These are phyloP conservation scores for Botryotinia calthae DNA, from an alignment of 2,329 filamentous ascomycete genomes.

Conservation along the genomic window DNA sequence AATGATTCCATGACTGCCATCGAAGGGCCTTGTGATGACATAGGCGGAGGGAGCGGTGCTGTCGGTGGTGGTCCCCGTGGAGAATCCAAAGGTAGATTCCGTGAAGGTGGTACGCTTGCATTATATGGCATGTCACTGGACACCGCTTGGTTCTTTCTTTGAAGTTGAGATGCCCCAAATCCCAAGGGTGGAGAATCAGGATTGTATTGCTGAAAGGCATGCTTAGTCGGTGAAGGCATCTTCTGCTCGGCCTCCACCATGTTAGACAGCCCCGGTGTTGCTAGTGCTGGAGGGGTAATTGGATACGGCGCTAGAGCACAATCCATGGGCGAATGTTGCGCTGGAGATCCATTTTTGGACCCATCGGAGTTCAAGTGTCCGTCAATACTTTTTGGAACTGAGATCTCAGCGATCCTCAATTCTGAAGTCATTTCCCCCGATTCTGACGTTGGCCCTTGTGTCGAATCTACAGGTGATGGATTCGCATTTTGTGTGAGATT, in stretches of 20 bases:
- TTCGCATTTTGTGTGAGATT: constrained; percentile 45
- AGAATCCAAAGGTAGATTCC: constrained; percentile 49
- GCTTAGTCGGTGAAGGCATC: constrained; percentile 61
- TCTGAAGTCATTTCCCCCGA: constrained; percentile 32
- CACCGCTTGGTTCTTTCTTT: constrained; percentile 46
- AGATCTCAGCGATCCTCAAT: constrained; percentile 17
- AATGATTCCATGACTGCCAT: constrained; percentile 45
- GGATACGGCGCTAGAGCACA: constrained; percentile 61
- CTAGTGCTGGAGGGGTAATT: constrained; percentile 56
- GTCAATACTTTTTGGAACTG: constrained; percentile 25
- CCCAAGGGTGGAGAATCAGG: constrained; percentile 35
- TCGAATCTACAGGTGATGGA: constrained; percentile 37
- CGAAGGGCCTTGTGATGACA: constrained; percentile 29
- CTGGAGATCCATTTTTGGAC: constrained; percentile 34
- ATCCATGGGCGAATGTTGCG: constrained; percentile 54
- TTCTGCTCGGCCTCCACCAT: constrained; percentile 55
- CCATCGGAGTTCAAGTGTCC: constrained; percentile 34
- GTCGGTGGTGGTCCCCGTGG: constrained; percentile 36
- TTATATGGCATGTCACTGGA: constrained; percentile 49
- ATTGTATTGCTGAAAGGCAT: constrained; percentile 56
- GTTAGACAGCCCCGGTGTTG: constrained; percentile 42
- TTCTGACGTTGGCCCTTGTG: constrained; percentile 33
- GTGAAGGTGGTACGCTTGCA: constrained; percentile 53
- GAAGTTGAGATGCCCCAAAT: constrained; percentile 44
- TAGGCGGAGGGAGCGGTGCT: constrained; percentile 33